A percentile compares a stretch with the other conserved stretches of the same genome.
These are phyloP conservation scores for Schizosaccharomyces lindneri DNA, from an alignment of 805 yeast genomes.

Conservation along the genomic window DNA sequence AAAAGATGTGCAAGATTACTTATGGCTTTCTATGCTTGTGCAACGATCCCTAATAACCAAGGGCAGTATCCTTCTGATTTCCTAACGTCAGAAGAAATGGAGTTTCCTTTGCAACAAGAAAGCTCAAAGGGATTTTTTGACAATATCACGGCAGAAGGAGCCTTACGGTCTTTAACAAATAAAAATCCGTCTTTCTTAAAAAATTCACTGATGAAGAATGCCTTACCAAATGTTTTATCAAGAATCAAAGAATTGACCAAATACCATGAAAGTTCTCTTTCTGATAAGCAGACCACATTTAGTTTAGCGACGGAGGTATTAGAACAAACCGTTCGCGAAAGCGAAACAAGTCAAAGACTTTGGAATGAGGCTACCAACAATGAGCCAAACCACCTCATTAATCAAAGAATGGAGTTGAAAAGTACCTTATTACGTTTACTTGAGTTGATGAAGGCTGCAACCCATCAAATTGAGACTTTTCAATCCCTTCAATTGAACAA, in stretches of 20 bases:
- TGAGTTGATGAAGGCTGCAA: not conserved
- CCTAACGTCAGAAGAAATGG: conserved; percentile 7
- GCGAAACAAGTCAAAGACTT: not conserved
- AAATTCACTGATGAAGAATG: conserved; percentile 8
- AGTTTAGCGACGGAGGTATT: not conserved
- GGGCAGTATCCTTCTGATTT: conserved; percentile 19
- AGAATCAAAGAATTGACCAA: conserved; percentile 16
- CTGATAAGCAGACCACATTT: conserved; percentile 20
- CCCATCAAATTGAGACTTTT: not conserved
- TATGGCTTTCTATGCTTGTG: conserved; percentile 23
- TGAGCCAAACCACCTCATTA: not conserved
- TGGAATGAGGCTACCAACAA: not conserved
- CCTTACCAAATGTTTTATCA: conserved; percentile 18
- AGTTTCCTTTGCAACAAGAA: conserved; percentile 11
- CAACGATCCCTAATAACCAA: conserved; percentile 19
- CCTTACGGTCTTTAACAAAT: not conserved
- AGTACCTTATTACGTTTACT: not conserved
- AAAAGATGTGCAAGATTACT: conserved; percentile 20
- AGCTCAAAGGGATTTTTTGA: conserved; percentile 2
- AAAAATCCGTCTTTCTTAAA: not conserved
- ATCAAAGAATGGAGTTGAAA: not conserved
- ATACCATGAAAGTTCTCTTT: conserved; percentile 31
- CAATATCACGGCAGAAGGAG: too few relatives aligned
- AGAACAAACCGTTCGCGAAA: not conserved
- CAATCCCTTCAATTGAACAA: not conserved